Evolutionary conservation across 2,329 filamentous ascomycete genomes (phyloP).

Genomic region (Microdochium nivale): DNA sequence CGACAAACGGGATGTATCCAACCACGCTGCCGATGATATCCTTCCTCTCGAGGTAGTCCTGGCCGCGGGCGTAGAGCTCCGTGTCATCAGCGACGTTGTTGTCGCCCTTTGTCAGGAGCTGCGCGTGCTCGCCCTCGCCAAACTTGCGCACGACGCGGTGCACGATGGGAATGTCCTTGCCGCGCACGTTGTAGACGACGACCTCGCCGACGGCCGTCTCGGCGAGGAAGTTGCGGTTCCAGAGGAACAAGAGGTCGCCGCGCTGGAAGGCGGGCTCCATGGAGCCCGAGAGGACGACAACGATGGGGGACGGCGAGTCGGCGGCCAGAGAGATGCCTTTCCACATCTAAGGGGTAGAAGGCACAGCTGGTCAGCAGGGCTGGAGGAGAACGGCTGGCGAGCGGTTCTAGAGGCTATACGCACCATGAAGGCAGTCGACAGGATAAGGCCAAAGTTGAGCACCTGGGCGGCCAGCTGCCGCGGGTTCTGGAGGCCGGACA

Average conservation of each 20-base stretch:
- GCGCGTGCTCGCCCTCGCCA: slow-evolving; percentile 48
- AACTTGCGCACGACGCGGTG: slow-evolving; percentile 80
- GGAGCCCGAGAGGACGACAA: slow-evolving; percentile 74
- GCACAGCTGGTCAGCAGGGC: not conserved
- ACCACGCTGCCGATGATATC: slow-evolving; percentile 92
- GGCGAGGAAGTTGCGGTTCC: slow-evolving; percentile 58
- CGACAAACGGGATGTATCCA: slow-evolving; percentile 87
- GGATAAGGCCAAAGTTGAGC: slow-evolving; percentile 83
- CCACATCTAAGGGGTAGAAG: slow-evolving; percentile 53
- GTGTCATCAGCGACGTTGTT: slow-evolving; percentile 94
- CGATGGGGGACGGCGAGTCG: slow-evolving; percentile 69
- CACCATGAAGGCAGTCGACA: slow-evolving; percentile 87
- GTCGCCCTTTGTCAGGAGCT: slow-evolving; percentile 92
- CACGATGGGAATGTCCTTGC: slow-evolving; percentile 96
- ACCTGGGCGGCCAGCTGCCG: slow-evolving; percentile 75
- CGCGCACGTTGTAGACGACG: slow-evolving; percentile 71
- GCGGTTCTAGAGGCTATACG: slow-evolving; percentile 9
- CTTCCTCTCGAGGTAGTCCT: slow-evolving; percentile 77
- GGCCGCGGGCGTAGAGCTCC: slow-evolving; percentile 74
- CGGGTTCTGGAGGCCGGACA: slow-evolving; percentile 63
- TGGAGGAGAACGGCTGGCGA: not conserved
- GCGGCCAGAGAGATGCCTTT: slow-evolving; percentile 76
- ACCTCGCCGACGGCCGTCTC: slow-evolving; percentile 49
- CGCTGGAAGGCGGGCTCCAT: slow-evolving; percentile 81
- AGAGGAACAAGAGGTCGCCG: slow-evolving; percentile 67